phyloP scores from a whole-genome alignment of 1,139 yeast genomes.

The Magnusiomyces ingens region DNA sequence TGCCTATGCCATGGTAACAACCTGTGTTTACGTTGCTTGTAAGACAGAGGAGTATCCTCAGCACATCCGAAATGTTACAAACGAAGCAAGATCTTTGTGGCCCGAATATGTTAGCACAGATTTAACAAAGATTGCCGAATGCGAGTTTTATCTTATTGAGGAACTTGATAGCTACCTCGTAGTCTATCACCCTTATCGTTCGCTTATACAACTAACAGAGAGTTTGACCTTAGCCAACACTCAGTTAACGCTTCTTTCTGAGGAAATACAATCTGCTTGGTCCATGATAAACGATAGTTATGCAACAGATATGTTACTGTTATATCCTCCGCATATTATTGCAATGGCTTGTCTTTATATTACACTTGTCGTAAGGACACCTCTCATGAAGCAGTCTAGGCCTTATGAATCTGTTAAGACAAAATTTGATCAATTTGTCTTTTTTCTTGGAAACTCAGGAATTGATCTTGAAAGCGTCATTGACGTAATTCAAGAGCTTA shows the following conservation, averaged over 20 bases:
- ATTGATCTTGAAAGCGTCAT: conserved; percentile 69
- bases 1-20: conserved; percentile 69
- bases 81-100: conserved; percentile 88
- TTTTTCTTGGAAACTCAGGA: conserved; percentile 66
- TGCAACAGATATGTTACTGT: conserved; percentile 74
- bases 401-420: conserved; percentile 31
- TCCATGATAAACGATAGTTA: conserved; percentile 84
- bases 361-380: conserved; percentile 42
- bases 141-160: conserved; percentile 87
- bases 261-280: conserved; percentile 84
- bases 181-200: conserved; percentile 82
- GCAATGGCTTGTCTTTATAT: conserved; percentile 78
- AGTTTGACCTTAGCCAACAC: conserved; percentile 37
- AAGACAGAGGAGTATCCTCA: conserved; percentile 95
- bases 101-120: conserved; percentile 93
- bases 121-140: conserved; percentile 87
- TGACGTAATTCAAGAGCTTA: conserved; percentile 75
- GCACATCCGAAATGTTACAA: conserved; percentile 74
- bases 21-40: conserved; percentile 84
- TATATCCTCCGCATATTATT: conserved; percentile 86
- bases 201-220: conserved; percentile 54
- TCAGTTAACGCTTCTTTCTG: conserved; percentile 42
- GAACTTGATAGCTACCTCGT: conserved; percentile 77
- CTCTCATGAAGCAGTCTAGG: conserved; percentile 37
- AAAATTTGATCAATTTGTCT: conserved; percentile 44